Evolutionary conservation across 2,329 filamentous ascomycete species (phyloP).

Genomic region (Paracorniculantispora psalliotae): DNA sequence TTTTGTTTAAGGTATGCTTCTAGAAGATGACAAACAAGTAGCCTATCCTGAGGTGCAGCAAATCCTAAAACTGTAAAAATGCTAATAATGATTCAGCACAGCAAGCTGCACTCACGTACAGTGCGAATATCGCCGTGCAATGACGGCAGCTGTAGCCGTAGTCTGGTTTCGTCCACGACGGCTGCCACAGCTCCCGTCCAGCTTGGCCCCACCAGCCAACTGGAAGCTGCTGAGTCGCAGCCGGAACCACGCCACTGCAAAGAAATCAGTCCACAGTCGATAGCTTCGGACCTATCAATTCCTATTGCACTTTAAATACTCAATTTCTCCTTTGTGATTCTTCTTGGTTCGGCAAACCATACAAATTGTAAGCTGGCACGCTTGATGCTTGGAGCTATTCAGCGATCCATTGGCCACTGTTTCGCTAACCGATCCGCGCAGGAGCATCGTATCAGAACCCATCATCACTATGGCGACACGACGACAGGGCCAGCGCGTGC

Average conservation of each 20-base stretch:
- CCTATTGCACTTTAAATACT: not conserved
- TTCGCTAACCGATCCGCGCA: no score
- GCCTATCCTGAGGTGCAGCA: not conserved
- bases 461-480: slow-evolving; percentile 26
- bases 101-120: not conserved
- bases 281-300: not conserved
- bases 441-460: not conserved
- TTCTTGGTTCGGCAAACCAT: not conserved
- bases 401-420: not conserved
- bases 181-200: not conserved
- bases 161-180: not conserved
- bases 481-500: slow-evolving; percentile 26
- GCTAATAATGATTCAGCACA: not conserved
- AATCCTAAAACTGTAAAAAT: not conserved
- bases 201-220: not conserved
- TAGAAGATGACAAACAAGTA: no score
- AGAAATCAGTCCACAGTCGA: slow-evolving; percentile 11
- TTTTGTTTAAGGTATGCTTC: not conserved
- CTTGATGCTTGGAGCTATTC: not conserved
- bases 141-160: not conserved
- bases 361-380: not conserved
- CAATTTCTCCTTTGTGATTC: not conserved
- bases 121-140: not conserved
- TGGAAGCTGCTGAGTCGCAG: slow-evolving; percentile 8
- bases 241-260: slow-evolving; percentile 10